These are phyloP conservation scores for Cladosporium halotolerans DNA, from an alignment of 2,329 filamentous ascomycete genomes.

Conservation along the genomic window DNA sequence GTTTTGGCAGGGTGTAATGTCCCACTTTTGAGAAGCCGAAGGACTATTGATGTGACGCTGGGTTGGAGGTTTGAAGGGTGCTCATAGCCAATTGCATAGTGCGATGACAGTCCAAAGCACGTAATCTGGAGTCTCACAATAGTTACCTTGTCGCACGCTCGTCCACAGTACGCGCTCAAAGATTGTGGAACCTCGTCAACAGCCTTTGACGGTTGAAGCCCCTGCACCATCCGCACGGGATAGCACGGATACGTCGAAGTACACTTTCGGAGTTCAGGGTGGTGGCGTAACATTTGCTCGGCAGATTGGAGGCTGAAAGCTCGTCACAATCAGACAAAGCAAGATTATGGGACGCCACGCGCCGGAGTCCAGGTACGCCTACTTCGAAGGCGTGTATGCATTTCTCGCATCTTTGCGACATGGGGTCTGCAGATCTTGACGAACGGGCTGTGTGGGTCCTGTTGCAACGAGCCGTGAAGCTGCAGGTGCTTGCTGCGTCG, in stretches of 20 bases:
- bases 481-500: constrained; percentile 7
- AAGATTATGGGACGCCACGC: not conserved
- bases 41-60: not conserved
- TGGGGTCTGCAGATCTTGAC: not conserved
- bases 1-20: not conserved
- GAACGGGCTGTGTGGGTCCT: not conserved
- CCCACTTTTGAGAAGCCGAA: not conserved
- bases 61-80: not conserved
- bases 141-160: not conserved
- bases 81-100: not conserved
- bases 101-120: not conserved
- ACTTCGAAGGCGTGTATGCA: not conserved
- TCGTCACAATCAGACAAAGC: not conserved
- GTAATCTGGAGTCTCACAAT: constrained; percentile 1
- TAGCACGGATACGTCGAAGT: not conserved
- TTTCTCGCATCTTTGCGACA: not conserved
- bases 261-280: not conserved
- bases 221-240: constrained; percentile 1
- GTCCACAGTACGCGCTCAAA: not conserved
- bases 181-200: constrained; percentile 5
- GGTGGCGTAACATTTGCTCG: not conserved
- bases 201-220: not conserved
- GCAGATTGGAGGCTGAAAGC: not conserved
- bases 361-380: not conserved
- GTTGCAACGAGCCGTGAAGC: constrained; percentile 3